Evolutionary conservation across 23 red algal species (phyloP).

Genomic region (Pyropia haitanensis): DNA sequence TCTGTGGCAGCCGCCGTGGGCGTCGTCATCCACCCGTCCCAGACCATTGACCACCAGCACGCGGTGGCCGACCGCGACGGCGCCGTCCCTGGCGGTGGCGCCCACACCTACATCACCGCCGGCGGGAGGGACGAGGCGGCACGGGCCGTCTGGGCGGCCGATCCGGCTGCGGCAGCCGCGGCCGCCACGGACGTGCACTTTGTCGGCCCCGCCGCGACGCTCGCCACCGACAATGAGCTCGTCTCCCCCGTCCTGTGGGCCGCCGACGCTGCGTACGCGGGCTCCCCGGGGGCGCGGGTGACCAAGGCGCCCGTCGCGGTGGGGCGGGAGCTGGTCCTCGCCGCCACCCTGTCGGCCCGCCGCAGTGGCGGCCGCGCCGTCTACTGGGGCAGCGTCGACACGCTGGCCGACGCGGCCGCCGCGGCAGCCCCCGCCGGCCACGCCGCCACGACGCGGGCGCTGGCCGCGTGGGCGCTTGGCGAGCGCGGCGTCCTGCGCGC

Average conservation of each 20-base stretch:
- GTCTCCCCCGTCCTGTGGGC: slow-evolving; percentile 71
- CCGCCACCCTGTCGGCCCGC: slow-evolving; percentile 34
- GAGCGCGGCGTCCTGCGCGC: slow-evolving; percentile 47
- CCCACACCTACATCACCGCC: slow-evolving; percentile 49
- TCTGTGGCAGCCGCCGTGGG: slow-evolving; percentile 47
- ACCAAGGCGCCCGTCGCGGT: slow-evolving; percentile 23
- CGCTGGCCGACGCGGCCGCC: slow-evolving; percentile 26
- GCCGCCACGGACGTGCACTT: slow-evolving; percentile 28
- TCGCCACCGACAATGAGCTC: slow-evolving; percentile 70
- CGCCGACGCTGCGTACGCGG: slow-evolving; percentile 23
- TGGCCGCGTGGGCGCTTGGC: slow-evolving; percentile 56
- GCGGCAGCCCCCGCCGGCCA: slow-evolving; percentile 19
- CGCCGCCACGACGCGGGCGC: slow-evolving; percentile 4
- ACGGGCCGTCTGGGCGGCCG: slow-evolving; percentile 4
- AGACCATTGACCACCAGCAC: slow-evolving; percentile 50
- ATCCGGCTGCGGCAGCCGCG: background rate
- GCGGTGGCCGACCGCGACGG: slow-evolving; percentile 15
- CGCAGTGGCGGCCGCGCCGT: slow-evolving; percentile 19
- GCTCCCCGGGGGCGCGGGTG: slow-evolving; percentile 1
- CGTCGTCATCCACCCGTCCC: slow-evolving; percentile 36
- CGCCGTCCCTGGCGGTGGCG: slow-evolving; percentile 4
- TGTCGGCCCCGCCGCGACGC: slow-evolving; percentile 47
- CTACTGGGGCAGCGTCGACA: slow-evolving; percentile 44
- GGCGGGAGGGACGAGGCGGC: slow-evolving; percentile 24
- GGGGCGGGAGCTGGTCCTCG: slow-evolving; percentile 47